Evolutionary conservation across 352 stramenopile species (phyloP), one percentile per base, ranked within the genome.

Genomic region (Pythium grandisporangium): DNA sequence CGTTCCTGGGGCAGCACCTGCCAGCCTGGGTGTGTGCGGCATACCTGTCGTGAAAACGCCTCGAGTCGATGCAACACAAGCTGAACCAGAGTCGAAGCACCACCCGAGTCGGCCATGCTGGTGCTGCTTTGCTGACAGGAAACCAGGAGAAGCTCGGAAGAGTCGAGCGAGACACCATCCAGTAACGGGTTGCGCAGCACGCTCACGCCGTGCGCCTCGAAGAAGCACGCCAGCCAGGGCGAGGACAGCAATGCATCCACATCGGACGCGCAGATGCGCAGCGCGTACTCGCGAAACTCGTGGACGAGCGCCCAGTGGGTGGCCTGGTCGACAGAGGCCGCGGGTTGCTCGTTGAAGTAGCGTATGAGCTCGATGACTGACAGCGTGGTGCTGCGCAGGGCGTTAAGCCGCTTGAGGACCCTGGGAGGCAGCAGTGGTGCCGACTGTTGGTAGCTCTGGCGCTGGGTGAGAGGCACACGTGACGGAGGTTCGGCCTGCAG

Each of bases 111-210:
- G 16, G 38, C 20, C 5, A 58, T 61, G 0, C 50, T 22, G 3
- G 55, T 47, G 13, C 30, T 37, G 4, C 53, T 50, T 32, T 61
- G 55, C 26, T 84, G 66, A 33, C 74, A 87, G 1, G 69, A 70
- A 19, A 70, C 84, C 3, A 87, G 51, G 53, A 87, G 29, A 27
- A 87, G 48, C 54, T 87, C 74, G 16, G 66, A 83, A 20, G 70
- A 68, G n/a, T 84, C 70, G 10, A 87, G 51, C 1, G 74, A 57
- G 5, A 87, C 58, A 24, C 70, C 74, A 27, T 87, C 74, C 5
- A 84, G 37, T 13, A 87, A 57, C 22, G 74, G 74, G 30, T 87
- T 87, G 12, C 74, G 62, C 7, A 63, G 33, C 30, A 81, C 55
- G 22, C 50, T 62, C 6, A 69, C 63, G 10, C 66, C 54, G 14